Base-by-base conservation (phyloP, 2,329 filamentous ascomycete species). In the Fusarium robinianum region DNA sequence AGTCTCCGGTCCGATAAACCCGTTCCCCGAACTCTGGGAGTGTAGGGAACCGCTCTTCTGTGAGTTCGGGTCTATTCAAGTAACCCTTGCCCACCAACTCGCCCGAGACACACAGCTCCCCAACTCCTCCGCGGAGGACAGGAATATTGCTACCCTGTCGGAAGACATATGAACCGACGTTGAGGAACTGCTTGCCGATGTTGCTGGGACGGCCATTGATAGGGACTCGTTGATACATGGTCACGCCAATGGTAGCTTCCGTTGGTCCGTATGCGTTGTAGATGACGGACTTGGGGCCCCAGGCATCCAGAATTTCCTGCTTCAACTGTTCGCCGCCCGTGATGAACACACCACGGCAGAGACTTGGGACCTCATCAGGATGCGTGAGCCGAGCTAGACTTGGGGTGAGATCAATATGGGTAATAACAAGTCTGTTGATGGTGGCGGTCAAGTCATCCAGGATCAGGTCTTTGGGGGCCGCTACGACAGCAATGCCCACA, bases 231-330 rank as follows among this genome's bases (percentile, higher is more conserved):
- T 85, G 84, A 57, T 87, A 91, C 78, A 94, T 95, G 0, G 91
- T 96, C 23, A 91, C 87, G 5, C 91, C 91, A 52, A 96, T 96
- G 0, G 91, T 96, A 1, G 89, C 87, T 65, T 96, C 92, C 0
- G 91, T 96, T 1, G 91, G 92, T 0, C 91, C 91, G 54, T 96
- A 90, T 3, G 90, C 90, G 60, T 96, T 96, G 72, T 95, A 92
- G 10, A 97, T 90, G 29, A 90, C 89, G 2, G 77, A 77, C 43
- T 84, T 78, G 1, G 84, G 77, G 0, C 91, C 91, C 91, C 92
- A 96, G 0, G 76, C 79, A 58, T 95, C 87, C 2, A 96, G 73
- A 33, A 96, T 95, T 51, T 96, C 91, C 61, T 94, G 88, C 57
- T 89, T 91, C 12, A 96, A 72, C 37, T 88, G 83, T 64, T 96